Conservation (phyloP, 805 yeast species). For the Myxozyma sirexii region DNA sequence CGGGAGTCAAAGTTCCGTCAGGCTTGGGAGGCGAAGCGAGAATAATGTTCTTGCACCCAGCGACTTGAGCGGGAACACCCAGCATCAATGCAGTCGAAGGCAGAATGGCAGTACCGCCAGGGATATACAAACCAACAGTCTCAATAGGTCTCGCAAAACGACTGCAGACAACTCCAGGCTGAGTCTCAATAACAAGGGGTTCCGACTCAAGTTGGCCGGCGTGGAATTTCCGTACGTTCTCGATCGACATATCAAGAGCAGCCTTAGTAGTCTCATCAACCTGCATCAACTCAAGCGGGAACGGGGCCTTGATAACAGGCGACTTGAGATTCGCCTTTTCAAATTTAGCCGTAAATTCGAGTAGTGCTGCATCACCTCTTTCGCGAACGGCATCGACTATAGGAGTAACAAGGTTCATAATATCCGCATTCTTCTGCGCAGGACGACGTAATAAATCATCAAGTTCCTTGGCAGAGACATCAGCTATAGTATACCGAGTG, state of each 20-base stretch:
- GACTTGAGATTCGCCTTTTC: slow-evolving; percentile 74
- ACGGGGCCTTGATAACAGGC: slow-evolving; percentile 87
- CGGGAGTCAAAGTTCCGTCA: slow-evolving; percentile 93
- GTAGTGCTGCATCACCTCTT: slow-evolving; percentile 81
- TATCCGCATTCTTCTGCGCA: slow-evolving; percentile 90
- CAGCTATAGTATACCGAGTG: slow-evolving; percentile 51
- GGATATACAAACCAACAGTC: slow-evolving; percentile 92
- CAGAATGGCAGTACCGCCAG: slow-evolving; percentile 98
- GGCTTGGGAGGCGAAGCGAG: slow-evolving; percentile 95
- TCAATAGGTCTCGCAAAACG: slow-evolving; percentile 95
- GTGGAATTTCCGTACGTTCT: slow-evolving; percentile 88
- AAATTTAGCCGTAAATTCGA: slow-evolving; percentile 89
- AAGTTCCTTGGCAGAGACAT: slow-evolving; percentile 51
- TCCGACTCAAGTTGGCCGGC: slow-evolving; percentile 82
- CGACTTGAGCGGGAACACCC: slow-evolving; percentile 98
- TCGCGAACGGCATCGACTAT: slow-evolving; percentile 75
- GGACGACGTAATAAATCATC: slow-evolving; percentile 79
- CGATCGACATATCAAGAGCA: slow-evolving; percentile 87
- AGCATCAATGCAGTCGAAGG: slow-evolving; percentile 98
- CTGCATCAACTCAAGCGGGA: slow-evolving; percentile 73
- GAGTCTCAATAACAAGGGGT: slow-evolving; percentile 81
- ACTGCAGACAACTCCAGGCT: slow-evolving; percentile 91
- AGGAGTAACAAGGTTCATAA: slow-evolving; percentile 90
- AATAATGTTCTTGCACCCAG: slow-evolving; percentile 90
- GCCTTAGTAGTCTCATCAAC: slow-evolving; percentile 71